Percentiles rank a stretch among this genome's conserved stretches.
Evolutionary conservation across 1,284 basidiomycete genomes (phyloP).

Genomic region (Naganishia sp.): DNA sequence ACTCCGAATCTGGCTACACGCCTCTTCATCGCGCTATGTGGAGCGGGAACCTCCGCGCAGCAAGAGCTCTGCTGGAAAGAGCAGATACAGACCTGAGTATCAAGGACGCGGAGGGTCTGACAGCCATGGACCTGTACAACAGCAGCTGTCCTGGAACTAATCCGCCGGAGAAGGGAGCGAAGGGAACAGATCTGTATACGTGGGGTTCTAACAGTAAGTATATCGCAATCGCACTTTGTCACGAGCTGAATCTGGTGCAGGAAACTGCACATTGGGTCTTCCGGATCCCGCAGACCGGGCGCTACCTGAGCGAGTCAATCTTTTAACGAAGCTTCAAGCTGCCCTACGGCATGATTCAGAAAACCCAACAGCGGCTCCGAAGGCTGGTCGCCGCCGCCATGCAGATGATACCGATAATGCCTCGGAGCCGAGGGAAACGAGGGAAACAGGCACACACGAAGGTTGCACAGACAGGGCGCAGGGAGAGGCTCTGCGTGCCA

Average conservation of each 20-base stretch:
- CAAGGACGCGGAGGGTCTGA: constrained; percentile 88
- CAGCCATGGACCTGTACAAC: constrained; percentile 92
- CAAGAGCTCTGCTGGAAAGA: constrained; percentile 73
- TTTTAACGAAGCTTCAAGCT: constrained; percentile 56
- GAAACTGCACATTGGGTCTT: constrained; percentile 78
- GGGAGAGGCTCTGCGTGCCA: constrained; percentile 20
- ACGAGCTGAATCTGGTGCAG: constrained; percentile 50
- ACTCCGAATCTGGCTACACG: constrained; percentile 87
- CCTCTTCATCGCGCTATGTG: constrained; percentile 90
- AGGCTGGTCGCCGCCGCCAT: background rate
- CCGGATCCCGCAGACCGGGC: constrained; percentile 76
- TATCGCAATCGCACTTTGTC: constrained; percentile 21
- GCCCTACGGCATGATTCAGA: constrained; percentile 44
- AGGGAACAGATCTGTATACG: constrained; percentile 69
- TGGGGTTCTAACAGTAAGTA: constrained; percentile 82
- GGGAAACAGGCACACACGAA: too few species aligned
- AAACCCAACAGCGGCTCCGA: constrained; percentile 19
- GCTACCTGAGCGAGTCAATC: constrained; percentile 74
- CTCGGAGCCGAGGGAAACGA: too few species aligned
- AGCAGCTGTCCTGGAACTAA: constrained; percentile 75
- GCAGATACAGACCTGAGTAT: constrained; percentile 71
- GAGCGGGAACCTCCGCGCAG: constrained; percentile 76
- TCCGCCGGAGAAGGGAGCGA: constrained; percentile 50
- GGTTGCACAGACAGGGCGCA: background rate
- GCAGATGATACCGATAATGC: background rate